These are phyloP conservation scores for Kwoniella shivajii DNA, from an alignment of 1,284 basidiomycete genomes.

Conservation along the genomic window DNA sequence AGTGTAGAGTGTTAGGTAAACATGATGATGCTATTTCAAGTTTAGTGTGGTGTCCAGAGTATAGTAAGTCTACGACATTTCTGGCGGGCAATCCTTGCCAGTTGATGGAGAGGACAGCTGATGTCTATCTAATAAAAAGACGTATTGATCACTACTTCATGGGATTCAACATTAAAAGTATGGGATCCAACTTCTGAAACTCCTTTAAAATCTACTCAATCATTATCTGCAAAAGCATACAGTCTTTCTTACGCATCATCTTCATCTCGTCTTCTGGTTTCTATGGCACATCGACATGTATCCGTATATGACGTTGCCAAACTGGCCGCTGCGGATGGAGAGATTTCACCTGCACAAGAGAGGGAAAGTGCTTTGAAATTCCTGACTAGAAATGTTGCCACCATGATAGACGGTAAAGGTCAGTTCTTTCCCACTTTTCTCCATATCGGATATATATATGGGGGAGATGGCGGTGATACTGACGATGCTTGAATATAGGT, in stretches of 20 bases:
- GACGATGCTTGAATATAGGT: too few species aligned
- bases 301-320: slow-evolving; percentile 81
- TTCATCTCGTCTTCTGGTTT: slow-evolving; percentile 70
- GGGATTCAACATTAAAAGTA: slow-evolving; percentile 84
- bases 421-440: slow-evolving; percentile 23
- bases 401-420: slow-evolving; percentile 92
- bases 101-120: too few species aligned
- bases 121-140: slow-evolving; percentile 56
- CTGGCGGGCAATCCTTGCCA: too few species aligned
- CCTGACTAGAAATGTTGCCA: slow-evolving; percentile 86
- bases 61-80: slow-evolving; percentile 39
- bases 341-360: slow-evolving; percentile 61
- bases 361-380: slow-evolving; percentile 94
- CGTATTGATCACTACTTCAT: slow-evolving; percentile 77
- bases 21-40: slow-evolving; percentile 55
- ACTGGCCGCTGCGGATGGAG: slow-evolving; percentile 56
- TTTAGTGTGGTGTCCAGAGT: slow-evolving; percentile 53
- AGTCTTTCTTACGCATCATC: slow-evolving; percentile 60
- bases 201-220: slow-evolving; percentile 62
- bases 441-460: neutral
- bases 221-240: slow-evolving; percentile 81
- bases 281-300: slow-evolving; percentile 85
- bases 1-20: slow-evolving; percentile 54
- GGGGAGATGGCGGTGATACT: too few species aligned
- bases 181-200: slow-evolving; percentile 72